Conservation (phyloP, 129 eudicot species). For the Saussurea involucrata region DNA sequence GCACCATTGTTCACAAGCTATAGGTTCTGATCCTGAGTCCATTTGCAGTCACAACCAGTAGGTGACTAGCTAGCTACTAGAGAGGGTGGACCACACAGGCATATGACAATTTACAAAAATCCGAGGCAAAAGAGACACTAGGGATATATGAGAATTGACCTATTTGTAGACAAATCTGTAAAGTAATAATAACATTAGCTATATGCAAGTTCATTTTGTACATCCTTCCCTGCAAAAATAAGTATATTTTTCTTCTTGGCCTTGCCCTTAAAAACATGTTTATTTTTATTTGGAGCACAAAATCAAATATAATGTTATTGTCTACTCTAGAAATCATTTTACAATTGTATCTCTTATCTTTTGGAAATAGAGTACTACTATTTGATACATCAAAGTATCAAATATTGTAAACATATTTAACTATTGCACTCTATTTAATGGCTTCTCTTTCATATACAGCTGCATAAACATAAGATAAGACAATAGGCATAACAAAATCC, state of each 20-base stretch:
- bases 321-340: not conserved
- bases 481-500: not conserved
- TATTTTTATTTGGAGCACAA: too few species aligned
- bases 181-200: not conserved
- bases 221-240: not conserved
- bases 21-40: not conserved
- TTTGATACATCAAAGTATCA: not conserved
- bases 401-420: not conserved
- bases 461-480: slow-evolving; percentile 6
- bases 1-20: not conserved
- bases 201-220: not conserved
- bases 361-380: not conserved
- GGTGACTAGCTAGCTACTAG: not conserved
- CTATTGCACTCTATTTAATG: not conserved
- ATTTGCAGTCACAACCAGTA: slow-evolving; percentile 1
- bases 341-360: not conserved
- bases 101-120: not conserved
- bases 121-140: not conserved
- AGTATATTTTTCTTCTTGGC: not conserved
- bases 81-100: not conserved
- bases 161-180: not conserved
- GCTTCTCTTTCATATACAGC: not conserved
- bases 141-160: not conserved
- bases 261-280: not conserved
- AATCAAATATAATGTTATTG: not conserved